phyloP scores from a whole-genome alignment of 176 grass and related monocot species.

The Triticum dicoccoides region DNA sequence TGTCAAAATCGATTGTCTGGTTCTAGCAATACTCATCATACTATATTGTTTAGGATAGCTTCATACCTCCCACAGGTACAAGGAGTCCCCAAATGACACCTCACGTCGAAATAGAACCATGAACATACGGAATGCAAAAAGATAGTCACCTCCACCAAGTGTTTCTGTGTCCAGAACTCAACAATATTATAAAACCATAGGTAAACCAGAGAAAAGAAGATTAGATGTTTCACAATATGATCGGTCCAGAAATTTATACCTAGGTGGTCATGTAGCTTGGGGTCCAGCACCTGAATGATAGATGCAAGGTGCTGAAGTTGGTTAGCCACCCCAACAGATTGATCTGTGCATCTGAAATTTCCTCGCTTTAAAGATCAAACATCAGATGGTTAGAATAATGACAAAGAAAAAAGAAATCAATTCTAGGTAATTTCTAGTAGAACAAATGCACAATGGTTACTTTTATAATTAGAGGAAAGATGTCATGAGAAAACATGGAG shows the following conservation, averaged over 20 bases:
- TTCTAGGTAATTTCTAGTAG: conserved; percentile 12
- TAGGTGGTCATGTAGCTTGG: conserved; percentile 94
- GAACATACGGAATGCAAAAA: conserved; percentile 99
- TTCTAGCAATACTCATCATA: conserved; percentile 17
- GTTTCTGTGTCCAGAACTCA: conserved; percentile 54
- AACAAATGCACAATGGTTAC: not conserved
- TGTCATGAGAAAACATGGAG: conserved; percentile 8
- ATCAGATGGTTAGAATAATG: conserved; percentile 38
- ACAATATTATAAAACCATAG: conserved; percentile 13
- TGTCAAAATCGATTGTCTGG: not conserved
- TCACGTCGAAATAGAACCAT: conserved; percentile 98
- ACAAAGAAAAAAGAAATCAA: conserved; percentile 27
- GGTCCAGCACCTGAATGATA: conserved; percentile 96
- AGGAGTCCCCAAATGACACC: conserved; percentile 95
- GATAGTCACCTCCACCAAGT: conserved; percentile 96
- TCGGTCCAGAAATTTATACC: conserved; percentile 47
- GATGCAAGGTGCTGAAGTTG: conserved; percentile 93
- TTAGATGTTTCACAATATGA: not conserved
- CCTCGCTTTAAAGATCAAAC: conserved; percentile 81
- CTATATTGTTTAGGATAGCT: conserved; percentile 11
- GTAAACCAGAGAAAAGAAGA: conserved; percentile 11
- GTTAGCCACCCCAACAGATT: conserved; percentile 89
- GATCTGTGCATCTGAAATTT: conserved; percentile 98
- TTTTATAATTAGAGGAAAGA: not conserved
- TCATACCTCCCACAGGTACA: conserved; percentile 98